Conservation (phyloP, 306 rosid genomes). For the Medicago ruthenica region DNA sequence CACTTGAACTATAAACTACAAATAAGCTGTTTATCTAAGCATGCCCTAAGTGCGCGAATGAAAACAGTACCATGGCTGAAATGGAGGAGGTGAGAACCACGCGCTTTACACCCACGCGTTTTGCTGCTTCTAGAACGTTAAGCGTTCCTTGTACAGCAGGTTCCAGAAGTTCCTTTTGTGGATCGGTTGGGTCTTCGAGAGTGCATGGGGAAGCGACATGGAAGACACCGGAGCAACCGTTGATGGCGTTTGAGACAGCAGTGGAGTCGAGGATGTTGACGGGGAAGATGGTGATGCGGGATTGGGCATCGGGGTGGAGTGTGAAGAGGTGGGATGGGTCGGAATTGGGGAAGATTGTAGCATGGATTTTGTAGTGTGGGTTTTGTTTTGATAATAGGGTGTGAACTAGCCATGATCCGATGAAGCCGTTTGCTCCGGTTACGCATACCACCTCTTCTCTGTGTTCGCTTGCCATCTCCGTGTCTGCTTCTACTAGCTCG, state of each 20-base stretch:
- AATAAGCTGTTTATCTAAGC: no score
- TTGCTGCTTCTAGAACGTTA: conserved; percentile 73
- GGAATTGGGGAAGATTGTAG: conserved; percentile 70
- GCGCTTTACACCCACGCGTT: conserved; percentile 55
- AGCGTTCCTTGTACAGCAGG: conserved; percentile 87
- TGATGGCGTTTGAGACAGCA: conserved; percentile 60
- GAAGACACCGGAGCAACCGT: conserved; percentile 73
- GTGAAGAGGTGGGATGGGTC: conserved; percentile 66
- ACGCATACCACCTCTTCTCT: conserved; percentile 60
- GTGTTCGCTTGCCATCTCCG: not conserved
- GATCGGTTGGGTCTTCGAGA: conserved; percentile 75
- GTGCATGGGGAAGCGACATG: conserved; percentile 94
- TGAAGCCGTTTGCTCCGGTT: conserved; percentile 91
- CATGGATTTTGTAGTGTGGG: conserved; percentile 74
- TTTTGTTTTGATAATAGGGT: conserved; percentile 53
- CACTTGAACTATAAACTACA: no score
- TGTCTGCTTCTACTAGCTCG: not conserved
- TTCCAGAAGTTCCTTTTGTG: conserved; percentile 56
- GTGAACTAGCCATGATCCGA: conserved; percentile 76
- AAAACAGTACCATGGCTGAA: conserved; percentile 60
- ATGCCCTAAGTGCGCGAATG: no score
- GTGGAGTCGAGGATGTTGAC: conserved; percentile 61
- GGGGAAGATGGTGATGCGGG: conserved; percentile 53
- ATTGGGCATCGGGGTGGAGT: conserved; percentile 50
- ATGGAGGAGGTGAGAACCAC: conserved; percentile 88